Percentiles rank a stretch among this genome's conserved stretches.
Evolutionary conservation across 2,329 filamentous ascomycete genomes (phyloP).

Genomic region (Aureobasidium sp.): DNA sequence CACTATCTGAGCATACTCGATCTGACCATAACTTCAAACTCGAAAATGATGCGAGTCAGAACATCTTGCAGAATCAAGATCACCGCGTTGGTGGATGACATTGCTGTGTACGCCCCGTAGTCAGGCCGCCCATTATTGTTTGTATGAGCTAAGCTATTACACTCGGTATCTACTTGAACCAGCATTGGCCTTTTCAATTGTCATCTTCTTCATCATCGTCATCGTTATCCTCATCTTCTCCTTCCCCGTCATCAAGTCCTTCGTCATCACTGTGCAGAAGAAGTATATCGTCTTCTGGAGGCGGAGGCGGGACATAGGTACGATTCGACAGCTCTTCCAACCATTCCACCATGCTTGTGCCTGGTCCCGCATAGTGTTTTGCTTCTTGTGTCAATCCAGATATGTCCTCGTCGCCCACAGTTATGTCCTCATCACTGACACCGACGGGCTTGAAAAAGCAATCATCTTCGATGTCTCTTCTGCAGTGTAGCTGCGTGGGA

Average conservation of each 20-base stretch:
- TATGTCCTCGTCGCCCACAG: background rate
- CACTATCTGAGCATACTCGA: background rate
- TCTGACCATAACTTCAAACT: background rate
- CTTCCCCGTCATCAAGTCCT: background rate
- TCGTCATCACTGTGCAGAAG: background rate
- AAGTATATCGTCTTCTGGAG: background rate
- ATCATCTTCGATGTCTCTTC: background rate
- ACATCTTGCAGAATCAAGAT: background rate
- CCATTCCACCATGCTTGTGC: slow-evolving; percentile 4
- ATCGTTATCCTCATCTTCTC: background rate
- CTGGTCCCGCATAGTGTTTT: slow-evolving; percentile 4
- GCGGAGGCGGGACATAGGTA: background rate
- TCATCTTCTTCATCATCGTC: background rate
- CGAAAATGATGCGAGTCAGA: background rate
- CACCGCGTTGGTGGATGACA: background rate
- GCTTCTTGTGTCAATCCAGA: background rate
- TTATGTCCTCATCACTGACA: background rate
- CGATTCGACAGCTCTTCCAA: background rate
- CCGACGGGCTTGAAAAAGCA: background rate
- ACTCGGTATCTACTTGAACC: background rate
- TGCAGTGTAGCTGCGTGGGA: background rate
- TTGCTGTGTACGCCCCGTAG: background rate
- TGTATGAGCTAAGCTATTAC: background rate
- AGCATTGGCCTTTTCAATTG: background rate
- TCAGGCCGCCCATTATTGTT: background rate